Conservation (phyloP, 202 grass and related monocot species). For the Digitaria exilis region DNA sequence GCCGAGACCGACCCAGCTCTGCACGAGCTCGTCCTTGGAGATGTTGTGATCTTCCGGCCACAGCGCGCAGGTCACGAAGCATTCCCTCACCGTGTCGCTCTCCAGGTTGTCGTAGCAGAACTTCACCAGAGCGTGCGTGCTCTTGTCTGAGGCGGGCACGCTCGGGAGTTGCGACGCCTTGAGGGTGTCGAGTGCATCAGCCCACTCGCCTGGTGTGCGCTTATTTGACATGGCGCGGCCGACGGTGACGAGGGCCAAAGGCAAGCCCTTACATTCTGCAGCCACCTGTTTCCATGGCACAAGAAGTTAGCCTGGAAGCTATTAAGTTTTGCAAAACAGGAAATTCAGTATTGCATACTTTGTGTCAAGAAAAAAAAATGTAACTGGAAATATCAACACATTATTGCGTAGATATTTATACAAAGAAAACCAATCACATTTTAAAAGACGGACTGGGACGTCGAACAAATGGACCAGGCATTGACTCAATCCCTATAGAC, state of each 20-base stretch:
- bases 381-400: background rate
- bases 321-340: background rate
- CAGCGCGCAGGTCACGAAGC: conserved; percentile 53
- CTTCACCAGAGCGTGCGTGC: conserved; percentile 39
- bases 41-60: conserved; percentile 65
- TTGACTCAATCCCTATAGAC: background rate
- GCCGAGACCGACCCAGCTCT: conserved; percentile 60
- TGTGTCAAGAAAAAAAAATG: background rate
- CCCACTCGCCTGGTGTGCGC: conserved; percentile 47
- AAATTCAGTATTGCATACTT: background rate
- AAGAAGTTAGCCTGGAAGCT: background rate
- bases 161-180: conserved; percentile 19
- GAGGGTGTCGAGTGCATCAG: conserved; percentile 23
- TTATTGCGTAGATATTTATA: background rate
- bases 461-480: background rate
- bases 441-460: background rate
- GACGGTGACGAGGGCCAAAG: conserved; percentile 50
- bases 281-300: conserved; percentile 34
- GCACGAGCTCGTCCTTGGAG: conserved; percentile 53
- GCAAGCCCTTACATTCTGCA: conserved; percentile 54
- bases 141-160: conserved; percentile 19
- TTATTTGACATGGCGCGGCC: conserved; percentile 58
- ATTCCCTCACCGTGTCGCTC: conserved; percentile 43
- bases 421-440: background rate
- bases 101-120: conserved; percentile 61